Evolutionary conservation across 352 stramenopile genomes (phyloP).

Genomic region (Globisporangium echinulatum): DNA sequence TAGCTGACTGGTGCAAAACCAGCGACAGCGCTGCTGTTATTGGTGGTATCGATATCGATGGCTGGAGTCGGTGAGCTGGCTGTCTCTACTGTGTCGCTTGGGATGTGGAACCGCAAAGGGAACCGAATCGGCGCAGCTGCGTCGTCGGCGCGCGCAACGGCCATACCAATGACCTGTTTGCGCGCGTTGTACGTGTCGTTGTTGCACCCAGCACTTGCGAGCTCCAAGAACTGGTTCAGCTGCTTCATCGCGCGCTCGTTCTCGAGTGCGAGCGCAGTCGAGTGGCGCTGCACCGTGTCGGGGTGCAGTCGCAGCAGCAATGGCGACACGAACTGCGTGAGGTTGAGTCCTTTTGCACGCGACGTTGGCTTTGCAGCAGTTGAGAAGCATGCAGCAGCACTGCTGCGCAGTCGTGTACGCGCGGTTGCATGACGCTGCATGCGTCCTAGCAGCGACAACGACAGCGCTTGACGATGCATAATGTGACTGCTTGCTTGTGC

Average conservation of each 20-base stretch:
- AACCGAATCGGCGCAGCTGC: conserved; percentile 34
- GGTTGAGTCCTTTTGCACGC: conserved; percentile 23
- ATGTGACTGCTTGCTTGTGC: too few species aligned
- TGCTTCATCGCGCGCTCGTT: conserved; percentile 77
- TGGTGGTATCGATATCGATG: too few species aligned
- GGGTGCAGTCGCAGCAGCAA: conserved; percentile 65
- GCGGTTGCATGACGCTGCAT: too few species aligned
- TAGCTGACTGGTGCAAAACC: conserved; percentile 21
- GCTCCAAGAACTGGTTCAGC: conserved; percentile 69
- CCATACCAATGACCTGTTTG: conserved; percentile 39
- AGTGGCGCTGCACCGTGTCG: conserved; percentile 51
- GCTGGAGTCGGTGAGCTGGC: background rate
- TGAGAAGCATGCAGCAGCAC: conserved; percentile 1
- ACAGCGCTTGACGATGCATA: too few species aligned
- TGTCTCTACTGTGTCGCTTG: conserved; percentile 10
- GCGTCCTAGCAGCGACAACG: too few species aligned
- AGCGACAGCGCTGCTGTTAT: too few species aligned
- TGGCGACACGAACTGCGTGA: conserved; percentile 62
- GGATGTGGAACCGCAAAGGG: conserved; percentile 51
- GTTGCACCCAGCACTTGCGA: conserved; percentile 59
- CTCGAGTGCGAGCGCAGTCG: conserved; percentile 28
- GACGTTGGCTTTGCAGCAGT: background rate
- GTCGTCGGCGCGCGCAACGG: conserved; percentile 11
- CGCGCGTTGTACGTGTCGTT: conserved; percentile 55
- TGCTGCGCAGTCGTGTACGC: background rate